phyloP scores from a whole-genome alignment of 78 protist genomes.

The Emiliania huxleyi region DNA sequence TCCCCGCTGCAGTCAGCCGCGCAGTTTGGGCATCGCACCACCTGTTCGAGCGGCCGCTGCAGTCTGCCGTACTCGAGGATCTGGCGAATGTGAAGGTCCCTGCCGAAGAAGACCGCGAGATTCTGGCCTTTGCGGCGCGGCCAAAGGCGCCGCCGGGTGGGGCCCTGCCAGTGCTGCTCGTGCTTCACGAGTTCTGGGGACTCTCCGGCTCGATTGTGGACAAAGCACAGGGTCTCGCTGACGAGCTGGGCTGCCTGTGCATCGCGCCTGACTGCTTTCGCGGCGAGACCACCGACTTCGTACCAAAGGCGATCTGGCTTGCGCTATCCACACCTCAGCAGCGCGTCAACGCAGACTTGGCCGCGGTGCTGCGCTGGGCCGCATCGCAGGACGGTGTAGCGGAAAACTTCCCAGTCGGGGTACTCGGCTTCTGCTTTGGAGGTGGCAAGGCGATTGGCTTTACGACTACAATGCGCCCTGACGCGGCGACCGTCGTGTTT shows the following conservation, averaged over 20 bases:
- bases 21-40: too few relatives aligned
- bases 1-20: too few relatives aligned
- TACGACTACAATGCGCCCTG: not conserved
- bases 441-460: constrained; percentile 4
- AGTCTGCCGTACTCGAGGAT: too few relatives aligned
- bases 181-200: constrained; percentile 15
- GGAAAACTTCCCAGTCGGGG: too few relatives aligned
- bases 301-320: constrained; percentile 23
- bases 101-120: too few relatives aligned
- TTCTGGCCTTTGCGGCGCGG: too few relatives aligned
- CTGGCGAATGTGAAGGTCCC: too few relatives aligned
- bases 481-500: not conserved
- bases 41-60: too few relatives aligned
- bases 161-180: not conserved
- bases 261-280: constrained; percentile 12
- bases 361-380: not conserved
- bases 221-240: not conserved
- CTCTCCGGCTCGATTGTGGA: not conserved
- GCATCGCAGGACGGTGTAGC: not conserved
- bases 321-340: not conserved
- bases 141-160: too few relatives aligned
- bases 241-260: not conserved
- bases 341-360: constrained; percentile 6
- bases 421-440: constrained; percentile 28
- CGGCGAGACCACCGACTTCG: not conserved